Percentiles rank a stretch among this genome's conserved stretches.
These are phyloP conservation scores for Diaporthe capsici DNA, from an alignment of 2,329 filamentous ascomycete genomes.

Conservation along the genomic window DNA sequence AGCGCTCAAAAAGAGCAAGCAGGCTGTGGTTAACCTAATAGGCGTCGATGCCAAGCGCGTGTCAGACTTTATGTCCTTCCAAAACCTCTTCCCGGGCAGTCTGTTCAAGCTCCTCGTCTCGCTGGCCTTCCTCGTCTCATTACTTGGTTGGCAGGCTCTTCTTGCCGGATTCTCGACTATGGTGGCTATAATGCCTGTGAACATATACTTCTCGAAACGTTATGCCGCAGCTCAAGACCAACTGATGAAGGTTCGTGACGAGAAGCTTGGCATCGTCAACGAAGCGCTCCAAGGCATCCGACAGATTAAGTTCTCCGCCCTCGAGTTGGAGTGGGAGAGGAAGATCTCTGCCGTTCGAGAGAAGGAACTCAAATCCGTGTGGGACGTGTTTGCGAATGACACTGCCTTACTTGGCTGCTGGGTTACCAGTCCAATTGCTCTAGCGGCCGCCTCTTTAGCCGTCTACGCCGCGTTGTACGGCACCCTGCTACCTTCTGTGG, in stretches of 20 bases:
- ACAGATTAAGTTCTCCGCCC: conserved; percentile 87
- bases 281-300: conserved; percentile 84
- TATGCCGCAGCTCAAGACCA: conserved; percentile 76
- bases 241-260: conserved; percentile 82
- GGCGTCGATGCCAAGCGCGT: conserved; percentile 82
- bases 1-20: conserved; percentile 66
- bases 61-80: conserved; percentile 76
- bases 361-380: conserved; percentile 76
- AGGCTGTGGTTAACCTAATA: conserved; percentile 83
- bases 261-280: conserved; percentile 81
- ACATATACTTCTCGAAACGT: conserved; percentile 74
- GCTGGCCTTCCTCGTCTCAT: conserved; percentile 74
- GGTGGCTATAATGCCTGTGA: conserved; percentile 75
- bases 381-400: conserved; percentile 76
- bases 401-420: conserved; percentile 75
- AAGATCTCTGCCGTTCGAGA: conserved; percentile 76
- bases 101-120: conserved; percentile 75
- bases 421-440: conserved; percentile 80
- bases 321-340: conserved; percentile 81
- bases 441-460: conserved; percentile 79
- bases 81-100: conserved; percentile 75
- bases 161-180: conserved; percentile 76
- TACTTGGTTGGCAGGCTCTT: conserved; percentile 81
- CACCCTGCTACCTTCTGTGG: conserved; percentile 77
- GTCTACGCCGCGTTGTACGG: conserved; percentile 77